Evolutionary conservation across 495 filamentous ascomycete genomes (phyloP), one percentile per base, ranked within the genome.

Genomic region (Tuber brumale): DNA sequence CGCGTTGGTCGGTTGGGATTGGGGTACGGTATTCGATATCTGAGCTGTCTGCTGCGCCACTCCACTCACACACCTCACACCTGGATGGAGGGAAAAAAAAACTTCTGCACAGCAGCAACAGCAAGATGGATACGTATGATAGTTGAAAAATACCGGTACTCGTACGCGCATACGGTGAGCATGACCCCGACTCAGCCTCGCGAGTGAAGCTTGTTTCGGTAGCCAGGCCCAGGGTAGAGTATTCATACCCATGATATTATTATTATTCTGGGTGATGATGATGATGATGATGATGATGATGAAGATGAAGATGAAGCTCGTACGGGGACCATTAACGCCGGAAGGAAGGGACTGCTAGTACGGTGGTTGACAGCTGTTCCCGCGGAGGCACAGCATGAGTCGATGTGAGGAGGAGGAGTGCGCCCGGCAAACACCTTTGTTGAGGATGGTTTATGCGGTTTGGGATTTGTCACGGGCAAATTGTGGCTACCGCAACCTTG

Each of bases 61-160:
- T 31, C 57, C 31, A n/a, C 57, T n/a, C 51, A n/a, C 48, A 66
- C 57, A 66, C 57, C 57, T n/a, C 51, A n/a, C 48, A 66, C 57
- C 12, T 31, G n/a, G 10, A 31, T 0, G n/a, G 31, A n/a, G n/a
- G n/a, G n/a, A n/a, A n/a, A n/a, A 3, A 12, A 31, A 27, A 2
- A 3, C 27, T 61, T 27, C 37, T 39, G 37, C 5, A 39, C 37
- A 4, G n/a, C 7, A 31, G 3, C 10, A 66, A 31, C 27, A 31
- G 27, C 6, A 1, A 5, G 46, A 48, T 48, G n/a, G 44, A 16
- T 45, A 45, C 14, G 37, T 39, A 39, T 10, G 7, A 12, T 57
- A 10, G 48, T 57, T 23, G 8, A 8, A 57, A 27, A 27, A 57
- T 39, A 0, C 23, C 23, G 48, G 23, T n/a, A n/a, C n/a, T n/a